Evolutionary conservation across 106 monocot species (phyloP), one percentile per base, ranked within the genome.

Genomic region (Acanthochlamys bracteata): DNA sequence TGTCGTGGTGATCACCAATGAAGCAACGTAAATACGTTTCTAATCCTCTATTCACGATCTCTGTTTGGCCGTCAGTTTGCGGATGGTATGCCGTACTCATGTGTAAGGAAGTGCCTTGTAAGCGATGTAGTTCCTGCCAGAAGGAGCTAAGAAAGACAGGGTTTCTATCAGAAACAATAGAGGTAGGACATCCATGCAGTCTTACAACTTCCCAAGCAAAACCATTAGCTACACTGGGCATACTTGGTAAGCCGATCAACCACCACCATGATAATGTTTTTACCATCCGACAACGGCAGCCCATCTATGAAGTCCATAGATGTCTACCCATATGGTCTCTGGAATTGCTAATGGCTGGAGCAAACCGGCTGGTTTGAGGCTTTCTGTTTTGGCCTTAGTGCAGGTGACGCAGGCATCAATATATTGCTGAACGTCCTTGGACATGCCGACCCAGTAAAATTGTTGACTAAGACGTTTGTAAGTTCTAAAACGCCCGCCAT

Each of bases 301-400:
- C 61, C 61, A 41, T 62, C 61, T 17, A 62, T 62, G 40, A 17
- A 49, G 17, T 49, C 49, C 49, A 49, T 49, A 49, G 49, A 49
- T 49, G 17, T 49, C 49, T 49, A 2, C 49, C 49, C 49, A 49
- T 49, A 17, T 49, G 12, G 49, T 14, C 17, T 12, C 17, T 12
- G 61, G 61, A 41, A 62, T 62, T 41, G 39, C 19, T 4, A 62
- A 41, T 17, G 61, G 61, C 19, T 62, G 40, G 10, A 62, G 61
- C 0, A 41, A 20, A 1, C 41, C 40, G 19, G 40, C 13, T 41
- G 61, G 55, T 55, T 49, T 12, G 12, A 49, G 17, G 49, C 15
- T 14, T 3, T 49, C 49, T 14, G 49, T 49, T 49, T 49, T 49
- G 2, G 49, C 49, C 17, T 49, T 49, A 49, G 15, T 49, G 49